phyloP scores from a whole-genome alignment of 2,329 filamentous ascomycete species.

The Phaeosphaeria sp. region DNA sequence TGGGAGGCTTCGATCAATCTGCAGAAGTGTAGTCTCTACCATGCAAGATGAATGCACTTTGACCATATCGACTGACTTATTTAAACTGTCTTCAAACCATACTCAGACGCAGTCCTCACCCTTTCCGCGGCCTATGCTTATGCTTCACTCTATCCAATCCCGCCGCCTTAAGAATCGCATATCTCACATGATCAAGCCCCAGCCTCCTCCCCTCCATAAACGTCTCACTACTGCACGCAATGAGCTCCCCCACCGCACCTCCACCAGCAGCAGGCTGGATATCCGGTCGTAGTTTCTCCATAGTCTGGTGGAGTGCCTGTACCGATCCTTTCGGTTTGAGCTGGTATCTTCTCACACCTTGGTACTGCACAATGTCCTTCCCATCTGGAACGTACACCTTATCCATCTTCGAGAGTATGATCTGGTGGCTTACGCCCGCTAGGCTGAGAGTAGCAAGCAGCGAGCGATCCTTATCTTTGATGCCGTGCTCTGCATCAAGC shows the following conservation, averaged over 20 bases:
- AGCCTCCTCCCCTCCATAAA: conserved; percentile 57
- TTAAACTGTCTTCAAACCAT: no score
- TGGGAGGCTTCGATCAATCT: no score
- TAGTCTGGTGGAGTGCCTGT: conserved; percentile 51
- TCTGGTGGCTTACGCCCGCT: conserved; percentile 67
- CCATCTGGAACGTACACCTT: conserved; percentile 37
- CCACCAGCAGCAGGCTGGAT: conserved; percentile 41
- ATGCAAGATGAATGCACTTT: no score
- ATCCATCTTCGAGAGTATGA: conserved; percentile 73
- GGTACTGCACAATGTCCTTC: conserved; percentile 20
- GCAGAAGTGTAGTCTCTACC: no score
- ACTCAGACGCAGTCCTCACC: no score
- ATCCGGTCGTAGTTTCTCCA: conserved; percentile 46
- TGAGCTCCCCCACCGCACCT: conserved; percentile 63
- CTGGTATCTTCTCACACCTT: conserved; percentile 16
- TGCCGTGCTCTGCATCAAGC: conserved; percentile 67
- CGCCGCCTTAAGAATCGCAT: conserved; percentile 68
- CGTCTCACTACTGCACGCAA: conserved; percentile 64
- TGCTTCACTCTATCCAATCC: conserved; percentile 17
- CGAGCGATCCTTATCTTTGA: conserved; percentile 66
- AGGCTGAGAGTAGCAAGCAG: conserved; percentile 64
- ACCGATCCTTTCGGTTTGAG: conserved; percentile 45
- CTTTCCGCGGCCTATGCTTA: not conserved
- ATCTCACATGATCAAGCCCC: conserved; percentile 68
- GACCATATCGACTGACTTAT: no score